Evolutionary conservation across 2,329 filamentous ascomycete genomes (phyloP), one percentile per base, ranked within the genome.

Genomic region (Aspergillus clavatus): DNA sequence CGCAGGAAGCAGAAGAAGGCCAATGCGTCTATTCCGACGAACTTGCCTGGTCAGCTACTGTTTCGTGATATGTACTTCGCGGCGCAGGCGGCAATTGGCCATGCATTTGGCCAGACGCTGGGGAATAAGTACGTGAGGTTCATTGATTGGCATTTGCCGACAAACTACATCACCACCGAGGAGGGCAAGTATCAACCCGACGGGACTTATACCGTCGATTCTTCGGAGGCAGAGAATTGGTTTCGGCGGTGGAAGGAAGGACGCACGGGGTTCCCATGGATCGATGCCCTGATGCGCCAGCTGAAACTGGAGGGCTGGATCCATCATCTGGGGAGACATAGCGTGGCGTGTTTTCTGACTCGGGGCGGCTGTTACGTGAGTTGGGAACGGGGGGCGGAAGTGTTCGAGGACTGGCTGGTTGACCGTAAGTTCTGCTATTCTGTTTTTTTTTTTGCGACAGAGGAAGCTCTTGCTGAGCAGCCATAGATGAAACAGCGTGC

Each of bases 61-160:
- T 90, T 90, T 63, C 76, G 86, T 12, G 86, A 90, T 60, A 90
- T 90, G 86, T 90, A 89, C 65, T 89, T 90, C 55, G 85, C 79
- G 11, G 85, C 86, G 0, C 85, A 90, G 60, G 84, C 85, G 1
- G 75, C 79, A 0, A 69, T 89, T 1, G 86, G 86, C 0, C 72
- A 77, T 24, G 57, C 70, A 0, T 89, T 87, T 54, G 73, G 69
- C 1, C 84, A 87, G 56, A 83, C 83, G 1, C 70, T 78, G 39
- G 77, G 78, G 27, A 90, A 90, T 56, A 64, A 75, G 0, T 69
- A 83, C 51, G 84, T 80, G 29, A 77, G 85, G n/a, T 89, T 89
- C 64, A 79, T 90, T 11, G 85, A 85, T 3, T 90, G 86, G 86
- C 84, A 89, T 58, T 68, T 90, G 1, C 85, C 82, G 0, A 83